A percentile compares a stretch with the other conserved stretches of the same genome.
Conservation (phyloP, 2,329 filamentous ascomycete species). For the Aureobasidium sp. region DNA sequence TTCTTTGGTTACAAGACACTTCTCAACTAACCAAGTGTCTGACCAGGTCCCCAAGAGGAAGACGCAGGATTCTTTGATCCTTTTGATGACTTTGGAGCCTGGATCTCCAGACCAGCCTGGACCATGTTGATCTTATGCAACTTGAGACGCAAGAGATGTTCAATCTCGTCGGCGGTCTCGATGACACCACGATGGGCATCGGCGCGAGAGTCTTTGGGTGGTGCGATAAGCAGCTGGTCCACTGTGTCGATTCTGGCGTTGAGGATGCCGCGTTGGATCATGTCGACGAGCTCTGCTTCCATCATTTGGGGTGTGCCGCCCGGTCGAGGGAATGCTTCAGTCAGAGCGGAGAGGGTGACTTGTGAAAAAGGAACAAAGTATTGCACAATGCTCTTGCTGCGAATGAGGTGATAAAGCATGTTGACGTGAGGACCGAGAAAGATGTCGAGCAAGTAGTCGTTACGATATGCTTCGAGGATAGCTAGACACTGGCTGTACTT, state of each 20-base stretch:
- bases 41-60: constrained; percentile 7
- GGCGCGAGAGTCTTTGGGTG: constrained; percentile 57
- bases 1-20: not conserved
- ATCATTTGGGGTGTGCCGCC: constrained; percentile 44
- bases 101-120: constrained; percentile 62
- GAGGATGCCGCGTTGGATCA: constrained; percentile 68
- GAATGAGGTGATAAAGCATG: constrained; percentile 64
- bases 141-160: constrained; percentile 66
- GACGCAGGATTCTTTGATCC: not conserved
- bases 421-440: constrained; percentile 63
- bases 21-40: not conserved
- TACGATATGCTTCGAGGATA: constrained; percentile 71
- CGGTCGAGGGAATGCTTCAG: constrained; percentile 62
- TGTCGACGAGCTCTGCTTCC: constrained; percentile 64
- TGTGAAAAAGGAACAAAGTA: constrained; percentile 88
- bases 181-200: constrained; percentile 65
- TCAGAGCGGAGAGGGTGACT: constrained; percentile 73
- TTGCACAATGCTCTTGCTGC: constrained; percentile 86
- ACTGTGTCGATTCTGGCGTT: constrained; percentile 80
- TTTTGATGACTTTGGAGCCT: constrained; percentile 12
- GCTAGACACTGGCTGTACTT: constrained; percentile 80
- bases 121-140: constrained; percentile 71
- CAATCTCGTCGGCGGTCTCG: constrained; percentile 61
- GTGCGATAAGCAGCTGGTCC: constrained; percentile 68
- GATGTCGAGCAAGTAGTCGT: constrained; percentile 85